A percentile compares a stretch with the other conserved stretches of the same genome.
Conservation (phyloP, 2,329 filamentous ascomycete species). For the Xylaria sp. region DNA sequence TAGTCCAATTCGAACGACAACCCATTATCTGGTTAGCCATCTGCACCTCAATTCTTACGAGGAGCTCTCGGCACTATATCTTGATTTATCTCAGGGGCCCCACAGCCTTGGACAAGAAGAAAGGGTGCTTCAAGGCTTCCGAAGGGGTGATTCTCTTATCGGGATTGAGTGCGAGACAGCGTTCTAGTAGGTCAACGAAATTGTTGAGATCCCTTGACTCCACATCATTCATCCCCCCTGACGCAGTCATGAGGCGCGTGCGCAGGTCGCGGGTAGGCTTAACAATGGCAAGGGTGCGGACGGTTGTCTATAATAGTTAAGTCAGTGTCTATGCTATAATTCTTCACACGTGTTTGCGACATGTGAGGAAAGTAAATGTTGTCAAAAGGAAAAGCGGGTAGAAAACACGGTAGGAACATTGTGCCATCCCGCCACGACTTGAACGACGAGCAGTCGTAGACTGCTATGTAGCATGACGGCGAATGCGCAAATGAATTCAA, state of each 20-base stretch:
- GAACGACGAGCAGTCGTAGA: background rate
- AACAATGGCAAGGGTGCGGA: constrained; percentile 73
- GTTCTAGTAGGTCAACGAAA: constrained; percentile 88
- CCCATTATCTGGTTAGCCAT: constrained; percentile 15
- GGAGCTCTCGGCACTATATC: constrained; percentile 14
- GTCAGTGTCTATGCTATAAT: constrained; percentile 6
- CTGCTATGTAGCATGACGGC: background rate
- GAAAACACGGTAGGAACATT: background rate
- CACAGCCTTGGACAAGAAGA: constrained; percentile 67
- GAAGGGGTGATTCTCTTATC: constrained; percentile 89
- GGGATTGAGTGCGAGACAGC: constrained; percentile 88
- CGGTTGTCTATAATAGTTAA: constrained; percentile 63
- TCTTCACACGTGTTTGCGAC: background rate
- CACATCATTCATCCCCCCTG: constrained; percentile 75
- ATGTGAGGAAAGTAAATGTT: background rate
- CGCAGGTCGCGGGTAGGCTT: constrained; percentile 86
- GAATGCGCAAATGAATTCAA: background rate
- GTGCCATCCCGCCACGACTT: background rate
- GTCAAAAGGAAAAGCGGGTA: background rate
- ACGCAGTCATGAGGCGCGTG: constrained; percentile 78
- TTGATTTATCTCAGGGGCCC: constrained; percentile 32
- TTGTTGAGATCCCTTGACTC: constrained; percentile 81
- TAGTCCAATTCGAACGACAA: constrained; percentile 23
- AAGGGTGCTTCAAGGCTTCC: constrained; percentile 89
- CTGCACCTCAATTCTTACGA: constrained; percentile 1